phyloP scores from a whole-genome alignment of 192 early-diverging fungal species.

The Backusella tarrabulga region DNA sequence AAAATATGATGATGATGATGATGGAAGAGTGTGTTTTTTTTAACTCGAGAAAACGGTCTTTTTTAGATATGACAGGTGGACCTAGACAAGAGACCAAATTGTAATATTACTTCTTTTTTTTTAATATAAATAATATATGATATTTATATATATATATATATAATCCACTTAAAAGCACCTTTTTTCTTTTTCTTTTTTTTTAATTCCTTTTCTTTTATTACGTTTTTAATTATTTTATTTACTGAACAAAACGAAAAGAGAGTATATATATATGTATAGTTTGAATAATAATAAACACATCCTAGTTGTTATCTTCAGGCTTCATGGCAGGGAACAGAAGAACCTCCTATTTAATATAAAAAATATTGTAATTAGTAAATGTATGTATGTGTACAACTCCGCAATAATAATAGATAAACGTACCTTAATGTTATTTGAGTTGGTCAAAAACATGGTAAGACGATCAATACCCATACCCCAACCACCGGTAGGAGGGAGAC shows the following conservation, averaged over 20 bases:
- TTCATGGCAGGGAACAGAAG: slow-evolving; percentile 72
- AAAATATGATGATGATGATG: neutral
- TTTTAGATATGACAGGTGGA: slow-evolving; percentile 16
- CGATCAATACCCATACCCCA: slow-evolving; percentile 97
- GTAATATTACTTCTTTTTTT: neutral
- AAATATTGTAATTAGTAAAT: neutral
- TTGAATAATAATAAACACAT: neutral
- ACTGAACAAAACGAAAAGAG: neutral
- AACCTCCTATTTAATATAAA: slow-evolving; percentile 22
- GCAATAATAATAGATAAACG: neutral
- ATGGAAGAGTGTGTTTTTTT: neutral
- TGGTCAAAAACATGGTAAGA: slow-evolving; percentile 97
- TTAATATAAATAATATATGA: neutral
- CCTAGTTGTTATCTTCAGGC: slow-evolving; percentile 52
- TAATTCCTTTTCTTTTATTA: neutral
- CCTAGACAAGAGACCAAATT: slow-evolving; percentile 36
- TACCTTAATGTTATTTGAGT: slow-evolving; percentile 95
- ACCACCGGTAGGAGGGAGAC: slow-evolving; percentile 93
- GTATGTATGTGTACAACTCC: neutral
- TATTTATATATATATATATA: neutral
- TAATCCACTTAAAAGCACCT: too few relatives aligned
- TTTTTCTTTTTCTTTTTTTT: neutral
- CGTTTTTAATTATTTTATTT: neutral
- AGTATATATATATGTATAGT: neutral
- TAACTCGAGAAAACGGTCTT: neutral